A percentile compares a stretch with the other conserved stretches of the same genome.
Conservation (phyloP, 73 alveolate genomes). For the Paramecium tetraurelia region DNA sequence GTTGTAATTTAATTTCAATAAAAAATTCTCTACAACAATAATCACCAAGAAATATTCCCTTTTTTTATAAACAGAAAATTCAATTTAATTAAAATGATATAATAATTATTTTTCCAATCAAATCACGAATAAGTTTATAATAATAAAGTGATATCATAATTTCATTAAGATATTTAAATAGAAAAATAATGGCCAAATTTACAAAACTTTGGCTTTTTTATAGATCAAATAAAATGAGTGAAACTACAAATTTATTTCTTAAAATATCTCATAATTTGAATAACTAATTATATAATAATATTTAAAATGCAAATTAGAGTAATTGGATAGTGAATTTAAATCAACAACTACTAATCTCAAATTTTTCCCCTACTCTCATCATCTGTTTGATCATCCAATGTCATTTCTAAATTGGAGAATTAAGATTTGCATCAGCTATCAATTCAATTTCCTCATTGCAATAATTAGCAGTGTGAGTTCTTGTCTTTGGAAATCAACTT, state of each 20-base stretch:
- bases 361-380: constrained; percentile 8
- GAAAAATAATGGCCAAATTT: not conserved
- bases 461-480: not conserved
- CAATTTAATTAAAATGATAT: not conserved
- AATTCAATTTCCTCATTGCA: not conserved
- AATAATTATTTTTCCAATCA: not conserved
- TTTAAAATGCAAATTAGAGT: not conserved
- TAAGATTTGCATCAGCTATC: not conserved
- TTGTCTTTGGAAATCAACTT: not conserved
- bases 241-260: not conserved
- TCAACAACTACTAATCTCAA: not conserved
- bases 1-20: not conserved
- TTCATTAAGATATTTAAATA: not conserved
- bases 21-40: not conserved
- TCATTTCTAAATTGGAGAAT: constrained; percentile 3
- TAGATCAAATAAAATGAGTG: not conserved
- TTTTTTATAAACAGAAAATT: not conserved
- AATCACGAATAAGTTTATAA: not conserved
- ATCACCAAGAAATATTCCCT: not conserved
- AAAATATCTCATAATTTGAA: not conserved
- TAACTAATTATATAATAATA: not conserved
- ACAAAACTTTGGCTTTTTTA: not conserved
- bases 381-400: constrained; percentile 7
- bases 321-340: not conserved
- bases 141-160: not conserved